A percentile compares a stretch with the other conserved stretches of the same genome.
Evolutionary conservation across 1,284 basidiomycete species (phyloP).

Genomic region (Irpex sp.): DNA sequence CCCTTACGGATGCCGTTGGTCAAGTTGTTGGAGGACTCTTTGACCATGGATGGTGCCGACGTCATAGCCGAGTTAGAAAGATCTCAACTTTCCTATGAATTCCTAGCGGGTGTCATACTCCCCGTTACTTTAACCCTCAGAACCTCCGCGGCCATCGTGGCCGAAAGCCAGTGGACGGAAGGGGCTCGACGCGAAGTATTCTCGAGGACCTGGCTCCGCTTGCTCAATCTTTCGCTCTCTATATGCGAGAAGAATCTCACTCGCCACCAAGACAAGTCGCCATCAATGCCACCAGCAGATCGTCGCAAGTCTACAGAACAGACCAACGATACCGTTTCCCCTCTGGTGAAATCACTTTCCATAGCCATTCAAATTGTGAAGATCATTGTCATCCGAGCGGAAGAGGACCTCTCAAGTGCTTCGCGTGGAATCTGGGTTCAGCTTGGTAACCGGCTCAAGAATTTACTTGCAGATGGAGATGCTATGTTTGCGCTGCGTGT

Average conservation of each 20-base stretch:
- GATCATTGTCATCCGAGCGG: slow-evolving; percentile 58
- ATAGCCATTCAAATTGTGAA: slow-evolving; percentile 68
- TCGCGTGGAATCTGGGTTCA: slow-evolving; percentile 58
- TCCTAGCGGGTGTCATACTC: slow-evolving; percentile 54
- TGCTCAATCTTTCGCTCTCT: slow-evolving; percentile 54
- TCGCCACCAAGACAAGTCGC: slow-evolving; percentile 12
- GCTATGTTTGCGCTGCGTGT: slow-evolving; percentile 45
- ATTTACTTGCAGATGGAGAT: slow-evolving; percentile 50
- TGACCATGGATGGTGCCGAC: slow-evolving; percentile 51
- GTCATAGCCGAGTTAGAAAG: slow-evolving; percentile 55
- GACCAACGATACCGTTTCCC: slow-evolving; percentile 14
- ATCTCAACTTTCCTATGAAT: slow-evolving; percentile 47
- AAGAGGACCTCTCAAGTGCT: slow-evolving; percentile 47
- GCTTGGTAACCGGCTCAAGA: slow-evolving; percentile 44
- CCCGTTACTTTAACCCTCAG: slow-evolving; percentile 57
- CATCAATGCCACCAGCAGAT: slow-evolving; percentile 16
- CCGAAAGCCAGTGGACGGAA: slow-evolving; percentile 38
- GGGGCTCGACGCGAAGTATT: slow-evolving; percentile 39
- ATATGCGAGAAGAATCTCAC: slow-evolving; percentile 32
- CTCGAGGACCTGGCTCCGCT: slow-evolving; percentile 55
- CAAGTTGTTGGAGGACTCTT: slow-evolving; percentile 44
- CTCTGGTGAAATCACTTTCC: slow-evolving; percentile 43
- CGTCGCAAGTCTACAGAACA: slow-evolving; percentile 34
- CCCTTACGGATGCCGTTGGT: slow-evolving; percentile 48
- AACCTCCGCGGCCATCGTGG: slow-evolving; percentile 40